A percentile compares a stretch with the other conserved stretches of the same genome.
These are phyloP conservation scores for Monosporascus ibericus DNA, from an alignment of 2,329 filamentous ascomycete genomes.

Conservation along the genomic window DNA sequence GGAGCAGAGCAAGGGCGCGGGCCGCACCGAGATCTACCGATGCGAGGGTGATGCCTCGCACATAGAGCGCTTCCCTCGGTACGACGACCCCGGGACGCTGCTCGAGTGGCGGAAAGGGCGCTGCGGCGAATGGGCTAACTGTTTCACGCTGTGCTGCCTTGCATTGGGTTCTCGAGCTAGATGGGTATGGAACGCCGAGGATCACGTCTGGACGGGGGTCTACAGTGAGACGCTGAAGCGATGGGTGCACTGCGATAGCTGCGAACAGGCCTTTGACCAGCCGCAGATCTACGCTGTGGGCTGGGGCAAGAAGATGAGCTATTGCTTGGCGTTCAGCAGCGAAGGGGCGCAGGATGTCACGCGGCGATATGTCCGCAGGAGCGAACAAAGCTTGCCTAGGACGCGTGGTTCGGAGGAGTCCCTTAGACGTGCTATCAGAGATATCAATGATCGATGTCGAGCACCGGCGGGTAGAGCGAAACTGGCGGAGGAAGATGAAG, in stretches of 20 bases:
- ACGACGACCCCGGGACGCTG: constrained; percentile 90
- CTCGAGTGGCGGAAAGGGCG: constrained; percentile 81
- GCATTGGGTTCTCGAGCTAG: constrained; percentile 86
- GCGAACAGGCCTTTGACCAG: constrained; percentile 93
- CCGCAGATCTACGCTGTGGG: constrained; percentile 89
- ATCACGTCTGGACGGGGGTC: constrained; percentile 96
- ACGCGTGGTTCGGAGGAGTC: neutral
- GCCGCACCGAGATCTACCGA: constrained; percentile 82
- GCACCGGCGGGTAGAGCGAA: neutral
- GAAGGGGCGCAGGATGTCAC: constrained; percentile 70
- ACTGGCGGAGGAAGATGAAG: neutral
- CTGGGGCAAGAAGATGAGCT: constrained; percentile 94
- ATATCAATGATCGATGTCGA: neutral
- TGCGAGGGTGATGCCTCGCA: constrained; percentile 68
- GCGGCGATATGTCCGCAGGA: constrained; percentile 64
- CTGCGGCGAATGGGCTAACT: constrained; percentile 95
- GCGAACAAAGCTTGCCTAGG: constrained; percentile 39
- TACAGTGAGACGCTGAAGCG: constrained; percentile 90
- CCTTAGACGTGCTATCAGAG: neutral
- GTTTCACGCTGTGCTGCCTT: constrained; percentile 96
- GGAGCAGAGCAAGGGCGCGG: constrained; percentile 81
- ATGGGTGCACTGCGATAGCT: constrained; percentile 93
- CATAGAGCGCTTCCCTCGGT: constrained; percentile 87
- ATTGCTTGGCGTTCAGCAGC: constrained; percentile 93
- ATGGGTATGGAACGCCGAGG: constrained; percentile 98